These are phyloP conservation scores for Tylopilus sp. DNA, from an alignment of 1,284 basidiomycete genomes.

Conservation along the genomic window DNA sequence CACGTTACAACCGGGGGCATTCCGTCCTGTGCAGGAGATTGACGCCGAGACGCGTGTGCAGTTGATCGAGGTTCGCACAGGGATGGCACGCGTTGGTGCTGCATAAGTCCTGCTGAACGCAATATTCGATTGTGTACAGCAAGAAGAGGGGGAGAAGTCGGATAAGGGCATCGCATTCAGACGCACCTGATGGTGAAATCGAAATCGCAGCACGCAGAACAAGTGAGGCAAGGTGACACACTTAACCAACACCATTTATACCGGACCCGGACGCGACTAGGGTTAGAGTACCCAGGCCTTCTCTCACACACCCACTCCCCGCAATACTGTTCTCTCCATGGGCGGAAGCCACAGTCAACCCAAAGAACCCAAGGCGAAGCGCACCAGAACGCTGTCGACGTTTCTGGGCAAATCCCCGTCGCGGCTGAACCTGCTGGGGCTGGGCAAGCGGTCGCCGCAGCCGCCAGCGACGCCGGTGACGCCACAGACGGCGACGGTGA, in stretches of 20 bases:
- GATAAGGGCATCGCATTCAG: conserved; percentile 21
- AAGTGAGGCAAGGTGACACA: conserved; percentile 28
- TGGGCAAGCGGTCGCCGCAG: conserved; percentile 33
- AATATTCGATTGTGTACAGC: conserved; percentile 13
- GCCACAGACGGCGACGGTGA: conserved; percentile 4
- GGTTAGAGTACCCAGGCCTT: conserved; percentile 12
- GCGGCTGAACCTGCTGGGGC: conserved; percentile 28
- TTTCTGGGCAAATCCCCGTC: conserved; percentile 30
- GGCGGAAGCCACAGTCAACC: conserved; percentile 30
- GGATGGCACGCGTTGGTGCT: conserved; percentile 12
- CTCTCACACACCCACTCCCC: neutral
- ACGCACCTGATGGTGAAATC: conserved; percentile 12
- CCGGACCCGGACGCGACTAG: conserved; percentile 6
- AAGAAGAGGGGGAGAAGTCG: conserved; percentile 9
- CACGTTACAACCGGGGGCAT: neutral
- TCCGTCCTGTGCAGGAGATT: conserved; percentile 14
- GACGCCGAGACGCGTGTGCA: conserved; percentile 4
- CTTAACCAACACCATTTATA: conserved; percentile 28
- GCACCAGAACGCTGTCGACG: conserved; percentile 26
- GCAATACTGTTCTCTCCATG: conserved; percentile 14
- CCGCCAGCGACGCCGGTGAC: conserved; percentile 30
- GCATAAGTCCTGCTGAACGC: conserved; percentile 2
- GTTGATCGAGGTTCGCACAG: conserved; percentile 10
- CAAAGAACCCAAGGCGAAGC: conserved; percentile 25
- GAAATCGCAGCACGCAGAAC: conserved; percentile 28